phyloP scores from a whole-genome alignment of 805 yeast species.

The Candida ficus region DNA sequence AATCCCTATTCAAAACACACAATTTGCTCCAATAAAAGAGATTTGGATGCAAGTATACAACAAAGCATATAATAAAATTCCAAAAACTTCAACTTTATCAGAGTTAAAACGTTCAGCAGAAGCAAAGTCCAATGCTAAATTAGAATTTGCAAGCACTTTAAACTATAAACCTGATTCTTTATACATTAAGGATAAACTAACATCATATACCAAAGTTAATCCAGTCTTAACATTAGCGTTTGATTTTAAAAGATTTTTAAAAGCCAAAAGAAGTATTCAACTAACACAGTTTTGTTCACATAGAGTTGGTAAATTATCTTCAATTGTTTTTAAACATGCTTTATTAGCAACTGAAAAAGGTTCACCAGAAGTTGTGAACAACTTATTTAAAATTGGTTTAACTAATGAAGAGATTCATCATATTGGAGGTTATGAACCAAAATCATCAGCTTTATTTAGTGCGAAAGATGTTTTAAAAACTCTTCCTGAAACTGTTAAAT shows the following conservation, averaged over 20 bases:
- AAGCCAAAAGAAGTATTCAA: conserved; percentile 59
- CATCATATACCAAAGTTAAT: conserved; percentile 39
- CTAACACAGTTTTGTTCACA: conserved; percentile 58
- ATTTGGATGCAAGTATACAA: conserved; percentile 37
- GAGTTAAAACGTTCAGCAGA: conserved; percentile 54
- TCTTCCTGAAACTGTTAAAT: conserved; percentile 38
- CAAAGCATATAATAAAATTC: conserved; percentile 33
- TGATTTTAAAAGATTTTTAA: conserved; percentile 62
- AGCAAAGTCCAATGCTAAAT: conserved; percentile 48
- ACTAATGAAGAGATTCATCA: conserved; percentile 40
- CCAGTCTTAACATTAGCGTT: conserved; percentile 50
- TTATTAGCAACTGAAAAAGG: conserved; percentile 54
- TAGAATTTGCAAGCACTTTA: conserved; percentile 32
- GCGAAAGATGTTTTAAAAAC: conserved; percentile 38
- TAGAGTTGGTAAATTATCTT: conserved; percentile 63
- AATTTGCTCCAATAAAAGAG: conserved; percentile 32
- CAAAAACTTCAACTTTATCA: conserved; percentile 36
- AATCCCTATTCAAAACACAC: conserved; percentile 37
- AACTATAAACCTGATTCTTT: conserved; percentile 27
- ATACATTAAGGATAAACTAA: conserved; percentile 28
- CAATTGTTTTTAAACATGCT: conserved; percentile 56
- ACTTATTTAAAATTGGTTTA: conserved; percentile 42
- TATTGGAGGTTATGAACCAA: conserved; percentile 26
- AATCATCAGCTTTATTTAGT: conserved; percentile 29
- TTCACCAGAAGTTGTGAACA: conserved; percentile 38